phyloP scores from a whole-genome alignment of 768 basidiomycete species.

The Pleurotus salmoneostramineus region DNA sequence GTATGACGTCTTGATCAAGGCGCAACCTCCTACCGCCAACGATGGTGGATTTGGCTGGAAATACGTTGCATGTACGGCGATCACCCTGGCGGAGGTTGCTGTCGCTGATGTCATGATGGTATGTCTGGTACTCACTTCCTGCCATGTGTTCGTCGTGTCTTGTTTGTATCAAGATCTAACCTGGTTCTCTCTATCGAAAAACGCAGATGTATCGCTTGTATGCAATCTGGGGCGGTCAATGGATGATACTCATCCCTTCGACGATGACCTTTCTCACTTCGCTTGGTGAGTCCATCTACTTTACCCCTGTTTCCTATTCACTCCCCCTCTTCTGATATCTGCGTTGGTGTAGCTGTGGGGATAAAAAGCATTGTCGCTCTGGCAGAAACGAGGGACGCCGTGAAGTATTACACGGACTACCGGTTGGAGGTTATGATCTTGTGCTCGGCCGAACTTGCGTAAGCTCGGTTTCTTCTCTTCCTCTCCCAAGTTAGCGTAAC shows the following conservation, averaged over 20 bases:
- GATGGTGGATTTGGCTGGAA: neutral
- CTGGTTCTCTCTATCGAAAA: too few relatives aligned
- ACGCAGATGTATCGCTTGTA: neutral
- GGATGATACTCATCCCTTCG: neutral
- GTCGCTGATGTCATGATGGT: neutral
- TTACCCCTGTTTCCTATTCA: too few relatives aligned
- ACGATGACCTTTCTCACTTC: neutral
- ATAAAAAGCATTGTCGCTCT: neutral
- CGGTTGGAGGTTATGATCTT: neutral
- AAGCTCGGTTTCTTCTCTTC: neutral
- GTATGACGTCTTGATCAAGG: neutral
- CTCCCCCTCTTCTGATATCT: neutral
- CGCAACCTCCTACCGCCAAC: neutral
- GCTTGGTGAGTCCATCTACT: neutral
- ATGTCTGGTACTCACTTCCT: neutral
- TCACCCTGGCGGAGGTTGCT: neutral
- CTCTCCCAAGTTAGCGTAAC: neutral
- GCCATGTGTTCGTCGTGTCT: too few relatives aligned
- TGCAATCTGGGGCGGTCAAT: neutral
- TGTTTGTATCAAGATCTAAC: too few relatives aligned
- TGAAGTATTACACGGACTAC: neutral
- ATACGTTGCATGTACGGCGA: neutral
- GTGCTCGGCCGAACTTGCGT: neutral
- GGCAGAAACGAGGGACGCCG: neutral
- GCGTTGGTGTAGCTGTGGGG: neutral